phyloP scores from a whole-genome alignment of 2,329 filamentous ascomycete genomes.

The Ceratocystis alfenasii region DNA sequence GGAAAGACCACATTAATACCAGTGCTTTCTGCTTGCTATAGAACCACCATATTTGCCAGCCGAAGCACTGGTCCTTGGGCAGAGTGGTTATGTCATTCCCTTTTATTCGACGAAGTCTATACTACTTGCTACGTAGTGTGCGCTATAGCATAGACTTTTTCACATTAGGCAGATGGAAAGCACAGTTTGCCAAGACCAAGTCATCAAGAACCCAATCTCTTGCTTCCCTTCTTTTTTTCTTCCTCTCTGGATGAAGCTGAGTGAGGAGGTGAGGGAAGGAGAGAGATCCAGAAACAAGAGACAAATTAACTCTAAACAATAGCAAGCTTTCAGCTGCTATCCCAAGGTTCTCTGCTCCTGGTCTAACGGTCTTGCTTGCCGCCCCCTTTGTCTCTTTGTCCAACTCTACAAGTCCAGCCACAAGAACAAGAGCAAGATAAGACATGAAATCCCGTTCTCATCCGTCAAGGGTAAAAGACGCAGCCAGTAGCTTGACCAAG shows the following conservation, averaged over 20 bases:
- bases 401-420: neutral
- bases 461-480: too few species aligned
- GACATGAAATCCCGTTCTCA: neutral
- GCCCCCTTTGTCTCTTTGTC: neutral
- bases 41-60: neutral
- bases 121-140: neutral
- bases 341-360: neutral
- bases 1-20: neutral
- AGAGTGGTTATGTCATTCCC: neutral
- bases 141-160: neutral
- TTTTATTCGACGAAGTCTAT: neutral
- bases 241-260: neutral
- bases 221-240: neutral
- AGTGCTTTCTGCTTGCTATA: neutral
- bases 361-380: neutral
- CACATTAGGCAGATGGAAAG: neutral
- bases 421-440: neutral
- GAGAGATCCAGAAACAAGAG: neutral
- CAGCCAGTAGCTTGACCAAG: too few species aligned
- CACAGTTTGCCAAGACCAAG: slow-evolving; percentile 1
- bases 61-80: neutral
- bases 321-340: neutral
- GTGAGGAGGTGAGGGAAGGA: neutral
- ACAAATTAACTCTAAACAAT: neutral
- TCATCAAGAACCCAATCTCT: neutral